A percentile compares a stretch with the other conserved stretches of the same genome.
Conservation (phyloP, 2,329 filamentous ascomycete species). For the Colletotrichum acutatum region DNA sequence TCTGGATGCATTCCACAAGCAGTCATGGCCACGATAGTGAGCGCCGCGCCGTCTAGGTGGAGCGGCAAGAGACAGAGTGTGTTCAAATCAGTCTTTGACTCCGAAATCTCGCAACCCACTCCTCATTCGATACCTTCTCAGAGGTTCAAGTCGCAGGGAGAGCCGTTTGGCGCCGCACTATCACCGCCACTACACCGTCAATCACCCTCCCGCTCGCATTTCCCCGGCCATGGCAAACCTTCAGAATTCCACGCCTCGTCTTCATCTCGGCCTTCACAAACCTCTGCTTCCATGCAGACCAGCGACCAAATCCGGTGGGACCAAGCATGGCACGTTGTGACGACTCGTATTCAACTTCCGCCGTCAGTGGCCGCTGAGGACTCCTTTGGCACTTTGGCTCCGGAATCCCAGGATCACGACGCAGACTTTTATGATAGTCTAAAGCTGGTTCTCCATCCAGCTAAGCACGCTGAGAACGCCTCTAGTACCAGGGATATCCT, state of each 20-base stretch:
- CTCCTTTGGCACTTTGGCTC: constrained; percentile 60
- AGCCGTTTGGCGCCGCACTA: constrained; percentile 56
- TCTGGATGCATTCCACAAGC: constrained; percentile 2
- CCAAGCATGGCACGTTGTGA: constrained; percentile 71
- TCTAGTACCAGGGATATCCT: constrained; percentile 66
- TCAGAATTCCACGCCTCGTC: constrained; percentile 36
- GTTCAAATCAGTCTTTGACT: constrained; percentile 67
- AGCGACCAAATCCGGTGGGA: constrained; percentile 69
- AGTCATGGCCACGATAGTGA: constrained; percentile 25
- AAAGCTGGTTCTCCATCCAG: constrained; percentile 62
- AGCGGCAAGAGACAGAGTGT: constrained; percentile 54
- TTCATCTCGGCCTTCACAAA: constrained; percentile 21
- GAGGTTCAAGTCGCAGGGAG: constrained; percentile 53
- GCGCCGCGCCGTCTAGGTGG: constrained; percentile 27
- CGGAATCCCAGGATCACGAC: constrained; percentile 56
- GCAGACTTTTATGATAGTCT: constrained; percentile 63
- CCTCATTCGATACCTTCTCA: constrained; percentile 53
- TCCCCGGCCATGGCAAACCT: constrained; percentile 5
- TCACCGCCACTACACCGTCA: constrained; percentile 38
- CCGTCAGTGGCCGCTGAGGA: constrained; percentile 65
- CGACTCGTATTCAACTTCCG: constrained; percentile 66
- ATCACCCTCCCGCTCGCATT: constrained; percentile 28
- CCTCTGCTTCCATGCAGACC: constrained; percentile 39
- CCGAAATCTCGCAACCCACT: constrained; percentile 61
- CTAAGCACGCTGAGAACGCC: constrained; percentile 58